Evolutionary conservation across 23 red algal genomes (phyloP).

Genomic region (Gracilariopsis chorda): DNA sequence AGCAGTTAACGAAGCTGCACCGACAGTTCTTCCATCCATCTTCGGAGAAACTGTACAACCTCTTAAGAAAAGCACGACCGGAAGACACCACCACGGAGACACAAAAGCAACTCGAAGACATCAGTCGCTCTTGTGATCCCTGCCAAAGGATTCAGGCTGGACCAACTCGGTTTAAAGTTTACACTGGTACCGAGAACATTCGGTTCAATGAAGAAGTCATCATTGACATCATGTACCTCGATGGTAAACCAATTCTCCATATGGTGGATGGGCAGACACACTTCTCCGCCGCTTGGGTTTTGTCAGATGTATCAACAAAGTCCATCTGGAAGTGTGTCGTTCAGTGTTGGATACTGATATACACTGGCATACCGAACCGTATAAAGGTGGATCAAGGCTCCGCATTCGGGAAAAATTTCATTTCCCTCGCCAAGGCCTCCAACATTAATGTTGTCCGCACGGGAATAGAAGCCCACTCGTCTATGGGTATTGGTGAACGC

Average conservation of each 20-base stretch:
- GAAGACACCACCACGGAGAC: background rate
- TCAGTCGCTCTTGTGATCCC: background rate
- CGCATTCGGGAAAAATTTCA: background rate
- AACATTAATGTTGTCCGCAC: background rate
- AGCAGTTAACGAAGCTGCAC: constrained; percentile 5
- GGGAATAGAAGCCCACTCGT: background rate
- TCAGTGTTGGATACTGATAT: background rate
- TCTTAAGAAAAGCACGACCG: background rate
- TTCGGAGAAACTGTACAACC: background rate
- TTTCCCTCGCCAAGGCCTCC: background rate
- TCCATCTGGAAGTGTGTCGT: background rate
- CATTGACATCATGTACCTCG: constrained; percentile 25
- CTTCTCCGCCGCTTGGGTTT: background rate
- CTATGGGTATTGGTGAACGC: background rate
- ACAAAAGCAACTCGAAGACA: background rate
- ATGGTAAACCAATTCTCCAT: background rate
- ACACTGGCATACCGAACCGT: background rate
- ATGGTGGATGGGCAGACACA: background rate
- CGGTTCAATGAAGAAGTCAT: background rate
- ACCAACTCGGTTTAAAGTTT: background rate
- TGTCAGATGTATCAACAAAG: background rate
- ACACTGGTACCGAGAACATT: background rate
- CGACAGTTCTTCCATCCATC: constrained; percentile 15
- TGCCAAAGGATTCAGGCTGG: background rate
- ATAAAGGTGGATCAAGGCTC: background rate